A percentile compares a stretch with the other conserved stretches of the same genome.
phyloP scores from a whole-genome alignment of 192 early-diverging fungal species.

The Phlyctochytrium arcticum region DNA sequence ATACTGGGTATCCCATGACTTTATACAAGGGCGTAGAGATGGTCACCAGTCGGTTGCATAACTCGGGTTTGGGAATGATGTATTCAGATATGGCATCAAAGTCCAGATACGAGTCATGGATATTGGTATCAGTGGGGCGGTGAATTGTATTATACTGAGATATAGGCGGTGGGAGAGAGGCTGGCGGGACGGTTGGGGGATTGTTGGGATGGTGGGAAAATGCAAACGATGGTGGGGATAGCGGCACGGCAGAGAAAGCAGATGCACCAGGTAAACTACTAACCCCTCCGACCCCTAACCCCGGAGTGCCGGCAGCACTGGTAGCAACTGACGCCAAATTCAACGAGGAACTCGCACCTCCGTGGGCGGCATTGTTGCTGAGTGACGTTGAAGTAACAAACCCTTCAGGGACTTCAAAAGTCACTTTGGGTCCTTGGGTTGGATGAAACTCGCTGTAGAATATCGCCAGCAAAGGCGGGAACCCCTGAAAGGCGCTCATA shows the following conservation, averaged over 20 bases:
- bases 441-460: conserved; percentile 81
- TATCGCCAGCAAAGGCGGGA: conserved; percentile 69
- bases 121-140: background rate
- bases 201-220: no score
- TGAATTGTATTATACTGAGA: no score
- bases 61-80: conserved; percentile 76
- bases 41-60: conserved; percentile 73
- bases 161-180: background rate
- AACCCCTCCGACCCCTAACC: no score
- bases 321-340: background rate
- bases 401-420: conserved; percentile 73
- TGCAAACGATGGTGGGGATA: no score
- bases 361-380: no score
- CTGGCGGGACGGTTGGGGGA: background rate
- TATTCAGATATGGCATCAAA: conserved; percentile 79
- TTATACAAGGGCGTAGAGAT: conserved; percentile 66
- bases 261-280: background rate
- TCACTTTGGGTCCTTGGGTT: conserved; percentile 68
- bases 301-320: background rate
- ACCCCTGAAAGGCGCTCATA: conserved; percentile 44
- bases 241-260: background rate
- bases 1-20: conserved; percentile 69
- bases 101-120: no score
- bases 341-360: background rate
- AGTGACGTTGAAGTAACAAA: conserved; percentile 45